Conservation (phyloP, 495 filamentous ascomycete genomes). For the Clavariopsis aquatica region DNA sequence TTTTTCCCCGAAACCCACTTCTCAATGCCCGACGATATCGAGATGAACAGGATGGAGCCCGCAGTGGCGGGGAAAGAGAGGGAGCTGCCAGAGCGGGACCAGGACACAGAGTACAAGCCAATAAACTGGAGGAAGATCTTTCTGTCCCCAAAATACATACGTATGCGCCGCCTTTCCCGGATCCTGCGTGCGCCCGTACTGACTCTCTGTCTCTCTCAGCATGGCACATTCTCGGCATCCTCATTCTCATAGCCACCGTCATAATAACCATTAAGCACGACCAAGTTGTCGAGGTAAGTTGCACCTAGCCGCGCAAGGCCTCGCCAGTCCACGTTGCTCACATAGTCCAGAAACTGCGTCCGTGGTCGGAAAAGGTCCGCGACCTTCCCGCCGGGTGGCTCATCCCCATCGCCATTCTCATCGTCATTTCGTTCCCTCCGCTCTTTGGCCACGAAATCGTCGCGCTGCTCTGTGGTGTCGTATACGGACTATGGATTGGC, state of each 20-base stretch:
- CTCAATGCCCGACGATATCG: slow-evolving; percentile 18
- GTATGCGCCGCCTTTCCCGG: neutral
- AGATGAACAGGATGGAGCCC: slow-evolving; percentile 16
- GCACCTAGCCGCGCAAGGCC: no score
- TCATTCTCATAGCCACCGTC: slow-evolving; percentile 10
- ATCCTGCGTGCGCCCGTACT: neutral
- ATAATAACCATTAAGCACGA: slow-evolving; percentile 21
- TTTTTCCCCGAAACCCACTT: neutral
- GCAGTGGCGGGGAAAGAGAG: slow-evolving; percentile 1
- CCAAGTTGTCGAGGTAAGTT: slow-evolving; percentile 19
- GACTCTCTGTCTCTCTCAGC: neutral
- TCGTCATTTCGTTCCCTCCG: slow-evolving; percentile 29
- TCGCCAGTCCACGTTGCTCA: neutral
- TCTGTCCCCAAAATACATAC: slow-evolving; percentile 28
- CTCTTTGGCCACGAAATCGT: slow-evolving; percentile 29
- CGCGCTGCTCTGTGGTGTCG: slow-evolving; percentile 28
- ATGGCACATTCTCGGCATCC: slow-evolving; percentile 27
- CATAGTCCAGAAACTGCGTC: slow-evolving; percentile 19
- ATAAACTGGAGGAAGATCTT: slow-evolving; percentile 32
- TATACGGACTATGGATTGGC: slow-evolving; percentile 28
- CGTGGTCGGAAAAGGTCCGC: slow-evolving; percentile 24
- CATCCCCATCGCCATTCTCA: slow-evolving; percentile 27
- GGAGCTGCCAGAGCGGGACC: neutral
- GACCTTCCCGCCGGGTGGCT: slow-evolving; percentile 30
- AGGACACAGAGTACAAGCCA: slow-evolving; percentile 27